Base-by-base conservation (phyloP, 805 yeast species). In the Candida xyloterini region DNA sequence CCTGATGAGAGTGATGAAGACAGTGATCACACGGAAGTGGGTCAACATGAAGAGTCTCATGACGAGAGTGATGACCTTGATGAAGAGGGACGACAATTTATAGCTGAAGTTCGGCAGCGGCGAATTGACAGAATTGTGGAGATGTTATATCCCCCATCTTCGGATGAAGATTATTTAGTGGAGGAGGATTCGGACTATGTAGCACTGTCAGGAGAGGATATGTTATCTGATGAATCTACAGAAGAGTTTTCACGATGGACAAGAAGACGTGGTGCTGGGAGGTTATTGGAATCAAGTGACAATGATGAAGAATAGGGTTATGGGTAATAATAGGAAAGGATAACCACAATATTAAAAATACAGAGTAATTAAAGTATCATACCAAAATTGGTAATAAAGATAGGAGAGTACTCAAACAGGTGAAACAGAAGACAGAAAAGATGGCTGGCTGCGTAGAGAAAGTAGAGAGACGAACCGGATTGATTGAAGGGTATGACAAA, bases 11-110 rank as follows among this genome's bases (percentile, higher is more conserved):
- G 43, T 21, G 40, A 38, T 25, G 39, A 33, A 15, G 44, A 36
- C 7, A 34, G 18, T 14, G 40, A 25, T 8, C 16, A 31, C 10
- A 44, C 35, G 4, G 20, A 18, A 18, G 20, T 18, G 20, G 20
- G 20, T 4, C 20, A 6, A 11, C 47, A 33, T 9, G 38, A 27
- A 22, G 44, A 35, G 14, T 38, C 29, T 13, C 16, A 15, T 16
- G 27, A 21, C n/a, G 51, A 42, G 8, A 47, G 41, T 20, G 43
- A 40, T n/a, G 46, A 39, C 11, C 48, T 33, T 10, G 40, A 27
- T 16, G 44, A 39, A 23, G 31, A 32, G 27, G 41, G 23, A 7
- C 32, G 28, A 21, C 23, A 27, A 24, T 35, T 15, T 29, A 14
- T 11, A 23, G 25, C 24, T 14, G n/a, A 18, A 11, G 13, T 38